phyloP scores from a whole-genome alignment of 768 basidiomycete species.

The Suillus lakei region DNA sequence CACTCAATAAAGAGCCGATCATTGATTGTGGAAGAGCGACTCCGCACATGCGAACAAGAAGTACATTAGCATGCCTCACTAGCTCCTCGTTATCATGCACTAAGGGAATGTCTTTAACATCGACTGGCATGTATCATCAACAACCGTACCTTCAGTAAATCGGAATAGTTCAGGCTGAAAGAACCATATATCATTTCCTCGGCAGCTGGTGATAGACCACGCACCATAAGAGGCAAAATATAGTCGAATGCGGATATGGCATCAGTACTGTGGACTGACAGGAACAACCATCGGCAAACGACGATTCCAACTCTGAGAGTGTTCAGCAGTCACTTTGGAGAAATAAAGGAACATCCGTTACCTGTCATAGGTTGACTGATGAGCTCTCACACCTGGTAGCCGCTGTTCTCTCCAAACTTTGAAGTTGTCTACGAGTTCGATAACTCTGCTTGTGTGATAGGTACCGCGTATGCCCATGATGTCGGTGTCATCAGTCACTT shows the following conservation, averaged over 20 bases:
- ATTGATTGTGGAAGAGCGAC: constrained; percentile 76
- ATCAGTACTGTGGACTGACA: constrained; percentile 75
- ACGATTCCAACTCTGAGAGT: constrained; percentile 59
- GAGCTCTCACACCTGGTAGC: constrained; percentile 74
- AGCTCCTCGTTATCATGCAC: constrained; percentile 81
- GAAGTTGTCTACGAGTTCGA: constrained; percentile 65
- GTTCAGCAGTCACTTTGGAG: neutral
- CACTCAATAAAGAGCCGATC: constrained; percentile 69
- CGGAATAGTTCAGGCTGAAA: constrained; percentile 75
- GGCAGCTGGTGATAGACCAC: constrained; percentile 22
- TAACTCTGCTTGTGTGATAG: constrained; percentile 63
- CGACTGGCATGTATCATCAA: neutral
- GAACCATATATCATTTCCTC: constrained; percentile 9
- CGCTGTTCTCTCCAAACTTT: constrained; percentile 73
- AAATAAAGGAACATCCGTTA: constrained; percentile 32
- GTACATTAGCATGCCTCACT: constrained; percentile 60
- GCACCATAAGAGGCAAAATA: constrained; percentile 79
- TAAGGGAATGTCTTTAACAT: constrained; percentile 26
- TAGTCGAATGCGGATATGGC: constrained; percentile 81
- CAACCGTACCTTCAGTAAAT: constrained; percentile 63
- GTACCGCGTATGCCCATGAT: constrained; percentile 75
- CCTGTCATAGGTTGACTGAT: constrained; percentile 88
- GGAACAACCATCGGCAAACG: constrained; percentile 79
- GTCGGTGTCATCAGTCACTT: constrained; percentile 58
- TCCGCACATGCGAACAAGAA: constrained; percentile 86